Evolutionary conservation across 345 rosid species (phyloP).

Genomic region (Angophora floribunda): DNA sequence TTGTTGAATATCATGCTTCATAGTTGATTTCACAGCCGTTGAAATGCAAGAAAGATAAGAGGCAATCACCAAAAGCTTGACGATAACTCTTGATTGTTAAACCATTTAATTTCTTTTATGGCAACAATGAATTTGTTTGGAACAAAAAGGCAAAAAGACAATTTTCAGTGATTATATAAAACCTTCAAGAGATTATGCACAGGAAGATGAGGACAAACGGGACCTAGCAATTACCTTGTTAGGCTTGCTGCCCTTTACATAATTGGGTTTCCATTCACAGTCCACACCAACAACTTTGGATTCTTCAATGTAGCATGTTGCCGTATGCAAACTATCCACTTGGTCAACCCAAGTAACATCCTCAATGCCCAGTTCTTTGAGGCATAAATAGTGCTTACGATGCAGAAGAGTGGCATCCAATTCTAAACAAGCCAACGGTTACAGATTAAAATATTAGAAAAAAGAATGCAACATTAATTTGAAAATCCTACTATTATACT

Average conservation of each 20-base stretch:
- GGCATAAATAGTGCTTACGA: slow-evolving; percentile 39
- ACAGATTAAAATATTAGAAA: not conserved
- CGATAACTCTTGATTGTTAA: not conserved
- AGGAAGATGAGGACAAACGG: not conserved
- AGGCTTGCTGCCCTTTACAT: slow-evolving; percentile 55
- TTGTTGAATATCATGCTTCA: not conserved
- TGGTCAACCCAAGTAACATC: slow-evolving; percentile 77
- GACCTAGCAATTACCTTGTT: slow-evolving; percentile 44
- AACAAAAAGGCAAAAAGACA: not conserved
- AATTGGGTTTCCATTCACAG: slow-evolving; percentile 98
- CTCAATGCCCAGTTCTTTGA: slow-evolving; percentile 54
- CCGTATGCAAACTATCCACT: slow-evolving; percentile 38
- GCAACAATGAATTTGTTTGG: not conserved
- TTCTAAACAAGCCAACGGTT: slow-evolving; percentile 32
- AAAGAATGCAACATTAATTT: not conserved
- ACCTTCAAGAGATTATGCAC: not conserved
- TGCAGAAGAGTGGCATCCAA: slow-evolving; percentile 25
- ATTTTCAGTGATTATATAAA: not conserved
- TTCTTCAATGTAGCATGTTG: slow-evolving; percentile 48
- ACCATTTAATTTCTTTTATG: not conserved
- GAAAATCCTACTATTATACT: not conserved
- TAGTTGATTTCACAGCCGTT: not conserved
- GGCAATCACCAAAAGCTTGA: not conserved
- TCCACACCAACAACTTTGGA: slow-evolving; percentile 81
- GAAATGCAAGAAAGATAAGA: not conserved